Conservation (phyloP, 2,329 filamentous ascomycete genomes). For the Botrytis sinoallii region DNA sequence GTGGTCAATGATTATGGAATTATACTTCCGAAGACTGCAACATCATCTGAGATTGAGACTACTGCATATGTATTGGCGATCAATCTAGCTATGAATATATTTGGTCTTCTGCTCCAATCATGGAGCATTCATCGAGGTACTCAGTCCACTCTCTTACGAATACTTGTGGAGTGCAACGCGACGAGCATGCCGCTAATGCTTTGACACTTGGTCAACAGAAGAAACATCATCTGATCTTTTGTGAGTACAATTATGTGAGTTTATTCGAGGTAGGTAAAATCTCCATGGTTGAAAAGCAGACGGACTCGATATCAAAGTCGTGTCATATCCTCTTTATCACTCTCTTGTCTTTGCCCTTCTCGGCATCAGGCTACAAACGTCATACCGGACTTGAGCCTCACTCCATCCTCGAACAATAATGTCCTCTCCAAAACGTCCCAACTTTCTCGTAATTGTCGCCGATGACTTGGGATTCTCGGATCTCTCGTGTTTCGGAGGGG, state of each 20-base stretch:
- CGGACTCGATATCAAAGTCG: not conserved
- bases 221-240: not conserved
- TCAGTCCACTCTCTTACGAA: not conserved
- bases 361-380: not conserved
- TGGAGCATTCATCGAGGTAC: not conserved
- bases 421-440: slow-evolving; percentile 30
- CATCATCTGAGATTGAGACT: not conserved
- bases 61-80: not conserved
- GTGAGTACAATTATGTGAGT: not conserved
- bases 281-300: not conserved
- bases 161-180: not conserved
- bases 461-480: slow-evolving; percentile 40
- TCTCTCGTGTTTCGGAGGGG: slow-evolving; percentile 52
- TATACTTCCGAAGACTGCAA: not conserved
- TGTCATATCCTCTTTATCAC: not conserved
- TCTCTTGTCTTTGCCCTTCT: not conserved
- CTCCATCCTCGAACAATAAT: not conserved
- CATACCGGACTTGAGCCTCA: not conserved
- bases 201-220: not conserved
- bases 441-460: slow-evolving; percentile 47
- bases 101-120: not conserved
- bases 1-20: not conserved
- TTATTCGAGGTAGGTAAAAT: not conserved
- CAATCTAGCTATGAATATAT: not conserved
- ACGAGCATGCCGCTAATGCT: not conserved